Percentiles rank a stretch among this genome's conserved stretches.
phyloP scores from a whole-genome alignment of 257 asterid species.

The Lycium ferocissimum region DNA sequence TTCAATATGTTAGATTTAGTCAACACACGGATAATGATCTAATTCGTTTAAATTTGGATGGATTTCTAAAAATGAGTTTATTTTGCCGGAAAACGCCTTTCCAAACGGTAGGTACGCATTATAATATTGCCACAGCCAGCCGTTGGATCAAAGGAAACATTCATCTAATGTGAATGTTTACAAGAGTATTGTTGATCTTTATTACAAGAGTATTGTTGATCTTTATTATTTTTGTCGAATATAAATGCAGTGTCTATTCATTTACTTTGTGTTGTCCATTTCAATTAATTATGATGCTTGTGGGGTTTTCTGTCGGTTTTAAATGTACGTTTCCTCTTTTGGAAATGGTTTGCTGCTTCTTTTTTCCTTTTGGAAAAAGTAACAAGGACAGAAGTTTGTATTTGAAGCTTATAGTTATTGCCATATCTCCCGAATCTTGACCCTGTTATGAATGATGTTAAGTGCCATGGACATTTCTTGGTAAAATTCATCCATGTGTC shows the following conservation, averaged over 20 bases:
- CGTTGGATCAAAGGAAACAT: too few relatives aligned
- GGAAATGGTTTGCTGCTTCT: conserved; percentile 9
- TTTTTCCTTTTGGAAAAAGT: neutral
- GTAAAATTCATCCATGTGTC: too few relatives aligned
- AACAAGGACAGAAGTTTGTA: too few relatives aligned
- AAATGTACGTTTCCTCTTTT: conserved; percentile 32
- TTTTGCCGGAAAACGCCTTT: too few relatives aligned
- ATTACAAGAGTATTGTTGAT: neutral
- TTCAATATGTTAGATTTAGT: neutral
- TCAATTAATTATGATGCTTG: conserved; percentile 15
- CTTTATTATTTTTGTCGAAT: conserved; percentile 8
- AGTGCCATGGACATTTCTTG: neutral
- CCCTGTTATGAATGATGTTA: neutral
- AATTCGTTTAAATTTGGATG: neutral
- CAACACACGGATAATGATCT: too few relatives aligned
- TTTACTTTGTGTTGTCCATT: conserved; percentile 5
- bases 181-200: neutral
- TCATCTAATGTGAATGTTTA: neutral
- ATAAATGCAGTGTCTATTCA: neutral
- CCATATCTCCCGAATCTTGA: neutral
- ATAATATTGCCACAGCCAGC: too few relatives aligned
- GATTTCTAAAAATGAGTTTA: too few relatives aligned
- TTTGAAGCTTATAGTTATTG: neutral
- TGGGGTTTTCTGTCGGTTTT: conserved; percentile 12
- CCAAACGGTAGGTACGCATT: too few relatives aligned